Evolutionary conservation across 768 basidiomycete genomes (phyloP), one percentile per base, ranked within the genome.

Genomic region (Boletus fagicola): DNA sequence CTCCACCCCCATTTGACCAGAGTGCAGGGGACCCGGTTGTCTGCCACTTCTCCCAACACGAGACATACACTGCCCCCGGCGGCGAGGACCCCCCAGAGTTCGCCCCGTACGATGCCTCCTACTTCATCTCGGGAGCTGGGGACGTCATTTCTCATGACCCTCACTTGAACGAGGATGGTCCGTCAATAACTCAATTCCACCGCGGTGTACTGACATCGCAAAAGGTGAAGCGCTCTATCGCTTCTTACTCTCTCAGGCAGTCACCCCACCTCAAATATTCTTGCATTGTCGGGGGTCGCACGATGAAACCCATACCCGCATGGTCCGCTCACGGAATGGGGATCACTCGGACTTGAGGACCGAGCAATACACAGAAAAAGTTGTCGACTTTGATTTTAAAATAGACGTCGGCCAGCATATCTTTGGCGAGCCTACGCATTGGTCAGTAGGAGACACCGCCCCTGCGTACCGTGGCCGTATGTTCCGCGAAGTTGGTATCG

Each of bases 211-310:
- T 65, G 44, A 62, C 55, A 36, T 38, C 20, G 8, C 51, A 56
- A 12, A 53, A 87, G 86, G 87, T 45, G 86, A 87, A 64, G 84
- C 85, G 0, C 77, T 91, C 24, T 90, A 88, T 68, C 82, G 87
- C 55, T 92, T 90, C 70, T 73, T 92, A 18, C 79, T 89, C 24
- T 76, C 77, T 5, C 83, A 86, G 51, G 77, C 85, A 2, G 68
- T 63, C 33, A 70, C 62, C 3, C 75, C 73, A 2, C 87, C 86
- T 5, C 69, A 57, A 22, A 74, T 80, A 57, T 68, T 72, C 36
- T 65, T 88, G 5, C 79, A 77, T 43, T 78, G 80, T 59, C 72
- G 71, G 16, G 88, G 88, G 11, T 77, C 78, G 0, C 88, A 88
- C 64, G 58, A 68, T 4, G 87, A 90, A 64, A 78, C 72, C 10